Conservation (phyloP, 805 yeast genomes). For the Ogataea minuta region DNA sequence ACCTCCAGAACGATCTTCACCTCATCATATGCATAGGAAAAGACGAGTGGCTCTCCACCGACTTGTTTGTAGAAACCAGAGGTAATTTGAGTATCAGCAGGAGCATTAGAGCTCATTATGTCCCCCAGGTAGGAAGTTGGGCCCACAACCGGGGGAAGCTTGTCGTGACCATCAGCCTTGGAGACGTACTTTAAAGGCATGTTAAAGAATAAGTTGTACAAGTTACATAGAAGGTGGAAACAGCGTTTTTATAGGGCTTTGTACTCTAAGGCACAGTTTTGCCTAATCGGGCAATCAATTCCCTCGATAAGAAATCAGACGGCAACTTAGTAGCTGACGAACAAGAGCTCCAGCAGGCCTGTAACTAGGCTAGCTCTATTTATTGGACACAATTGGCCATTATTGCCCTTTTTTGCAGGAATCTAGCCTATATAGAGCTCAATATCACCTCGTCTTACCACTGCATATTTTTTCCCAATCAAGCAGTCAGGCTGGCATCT, state of each 20-base stretch:
- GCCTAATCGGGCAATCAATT: conserved; percentile 2
- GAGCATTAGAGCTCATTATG: conserved; percentile 53
- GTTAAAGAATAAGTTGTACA: conserved; percentile 19
- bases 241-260: neutral
- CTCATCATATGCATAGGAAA: conserved; percentile 61
- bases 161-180: conserved; percentile 50
- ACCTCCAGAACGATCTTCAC: conserved; percentile 66
- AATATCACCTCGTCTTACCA: no score
- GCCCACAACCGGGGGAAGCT: conserved; percentile 56
- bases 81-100: conserved; percentile 55
- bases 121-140: conserved; percentile 69
- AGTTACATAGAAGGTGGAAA: neutral
- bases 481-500: conserved; percentile 10
- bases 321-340: neutral
- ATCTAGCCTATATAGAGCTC: no score
- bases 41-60: conserved; percentile 61
- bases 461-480: conserved; percentile 16
- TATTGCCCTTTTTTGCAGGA: no score
- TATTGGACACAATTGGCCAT: no score
- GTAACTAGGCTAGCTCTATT: no score
- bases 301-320: conserved; percentile 1
- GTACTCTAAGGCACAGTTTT: conserved; percentile 3
- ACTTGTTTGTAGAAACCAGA: conserved; percentile 69
- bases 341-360: no score
- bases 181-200: conserved; percentile 58